Evolutionary conservation across 192 early-diverging fungal species (phyloP).

Genomic region (Chytriomyces sp.): DNA sequence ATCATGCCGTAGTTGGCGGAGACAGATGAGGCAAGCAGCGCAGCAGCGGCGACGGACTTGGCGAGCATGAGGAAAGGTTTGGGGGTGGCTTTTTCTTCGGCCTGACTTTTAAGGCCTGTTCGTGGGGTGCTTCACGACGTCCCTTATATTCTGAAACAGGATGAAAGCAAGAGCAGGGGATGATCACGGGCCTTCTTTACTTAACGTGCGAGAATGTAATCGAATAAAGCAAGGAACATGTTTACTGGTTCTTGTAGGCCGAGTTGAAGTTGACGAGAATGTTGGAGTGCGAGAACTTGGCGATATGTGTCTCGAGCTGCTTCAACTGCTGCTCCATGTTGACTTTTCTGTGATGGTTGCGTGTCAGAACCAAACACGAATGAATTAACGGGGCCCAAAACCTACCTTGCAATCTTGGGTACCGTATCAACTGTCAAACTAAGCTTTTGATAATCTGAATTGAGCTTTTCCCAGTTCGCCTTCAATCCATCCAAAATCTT

Average conservation of each 20-base stretch:
- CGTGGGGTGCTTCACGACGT: too few species aligned
- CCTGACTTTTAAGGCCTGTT: too few species aligned
- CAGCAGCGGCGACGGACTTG: too few species aligned
- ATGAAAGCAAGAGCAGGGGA: too few species aligned
- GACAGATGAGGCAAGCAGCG: neutral
- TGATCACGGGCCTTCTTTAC: too few species aligned
- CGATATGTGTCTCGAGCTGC: conserved; percentile 56
- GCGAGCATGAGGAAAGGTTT: too few species aligned
- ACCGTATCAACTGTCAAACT: conserved; percentile 64
- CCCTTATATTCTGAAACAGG: too few species aligned
- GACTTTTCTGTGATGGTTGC: conserved; percentile 49
- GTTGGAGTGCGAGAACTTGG: conserved; percentile 56
- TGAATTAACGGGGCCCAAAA: neutral
- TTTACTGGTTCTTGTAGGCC: conserved; percentile 21
- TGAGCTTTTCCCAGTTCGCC: conserved; percentile 56
- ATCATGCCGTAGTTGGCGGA: neutral
- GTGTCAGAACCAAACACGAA: neutral
- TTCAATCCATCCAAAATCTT: conserved; percentile 55
- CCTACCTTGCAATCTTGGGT: conserved; percentile 62
- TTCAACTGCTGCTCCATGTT: conserved; percentile 64
- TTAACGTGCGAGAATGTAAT: too few species aligned
- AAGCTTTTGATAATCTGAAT: conserved; percentile 58
- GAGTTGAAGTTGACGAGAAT: conserved; percentile 52
- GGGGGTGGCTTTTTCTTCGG: too few species aligned
- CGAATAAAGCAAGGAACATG: neutral